Evolutionary conservation across 1,284 basidiomycete genomes (phyloP).

Genomic region (Coriolopsis trogii): DNA sequence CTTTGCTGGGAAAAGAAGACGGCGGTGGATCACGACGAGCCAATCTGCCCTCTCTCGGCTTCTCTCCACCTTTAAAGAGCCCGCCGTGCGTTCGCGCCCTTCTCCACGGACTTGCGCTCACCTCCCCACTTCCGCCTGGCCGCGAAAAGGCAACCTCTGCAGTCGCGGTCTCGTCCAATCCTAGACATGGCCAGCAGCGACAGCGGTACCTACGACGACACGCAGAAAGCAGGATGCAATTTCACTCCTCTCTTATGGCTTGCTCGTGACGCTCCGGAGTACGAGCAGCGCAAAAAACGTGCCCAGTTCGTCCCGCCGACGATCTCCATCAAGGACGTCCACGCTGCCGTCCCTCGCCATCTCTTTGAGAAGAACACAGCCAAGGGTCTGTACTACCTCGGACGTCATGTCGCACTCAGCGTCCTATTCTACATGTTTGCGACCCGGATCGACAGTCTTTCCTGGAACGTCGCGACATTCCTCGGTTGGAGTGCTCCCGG

Average conservation of each 20-base stretch:
- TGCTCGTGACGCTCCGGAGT: constrained; percentile 31
- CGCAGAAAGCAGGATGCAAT: neutral
- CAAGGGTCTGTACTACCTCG: constrained; percentile 42
- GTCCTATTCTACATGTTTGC: constrained; percentile 28
- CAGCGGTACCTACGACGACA: neutral
- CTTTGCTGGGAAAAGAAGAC: no score
- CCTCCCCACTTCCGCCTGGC: no score
- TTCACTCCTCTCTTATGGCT: constrained; percentile 9
- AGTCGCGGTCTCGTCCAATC: no score
- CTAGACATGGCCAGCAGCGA: no score
- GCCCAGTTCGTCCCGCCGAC: constrained; percentile 40
- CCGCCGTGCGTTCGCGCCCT: no score
- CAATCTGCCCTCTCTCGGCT: no score
- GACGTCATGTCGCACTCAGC: constrained; percentile 38
- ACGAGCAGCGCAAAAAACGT: constrained; percentile 26
- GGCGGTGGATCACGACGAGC: no score
- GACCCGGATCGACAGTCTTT: constrained; percentile 24
- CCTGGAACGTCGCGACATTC: neutral
- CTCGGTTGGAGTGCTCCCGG: neutral
- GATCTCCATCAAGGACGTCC: constrained; percentile 46
- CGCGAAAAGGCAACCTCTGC: no score
- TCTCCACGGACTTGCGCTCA: no score
- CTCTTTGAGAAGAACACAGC: constrained; percentile 55
- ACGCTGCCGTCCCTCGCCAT: constrained; percentile 49
- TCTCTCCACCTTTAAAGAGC: no score